Conservation (phyloP, 2,329 filamentous ascomycete species). For the Teratosphaeriaceae sp. region DNA sequence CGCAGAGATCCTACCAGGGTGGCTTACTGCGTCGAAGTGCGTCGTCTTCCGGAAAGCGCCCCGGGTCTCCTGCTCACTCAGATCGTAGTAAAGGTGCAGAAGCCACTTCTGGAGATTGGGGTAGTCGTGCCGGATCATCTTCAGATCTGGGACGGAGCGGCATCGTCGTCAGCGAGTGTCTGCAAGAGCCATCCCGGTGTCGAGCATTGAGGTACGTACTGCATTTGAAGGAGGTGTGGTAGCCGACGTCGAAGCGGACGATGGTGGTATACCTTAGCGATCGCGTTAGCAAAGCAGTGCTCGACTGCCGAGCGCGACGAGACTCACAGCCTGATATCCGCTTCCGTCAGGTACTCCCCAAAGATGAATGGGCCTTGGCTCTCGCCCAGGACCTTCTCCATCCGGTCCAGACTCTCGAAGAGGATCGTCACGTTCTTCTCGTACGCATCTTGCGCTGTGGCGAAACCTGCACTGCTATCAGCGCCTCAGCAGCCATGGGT, state of each 20-base stretch:
- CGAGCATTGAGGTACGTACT: too few species aligned
- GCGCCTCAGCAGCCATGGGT: neutral
- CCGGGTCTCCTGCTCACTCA: slow-evolving; percentile 32
- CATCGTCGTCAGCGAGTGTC: too few species aligned
- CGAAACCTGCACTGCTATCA: slow-evolving; percentile 58
- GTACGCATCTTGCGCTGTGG: slow-evolving; percentile 76
- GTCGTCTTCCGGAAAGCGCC: slow-evolving; percentile 41
- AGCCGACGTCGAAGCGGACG: slow-evolving; percentile 67
- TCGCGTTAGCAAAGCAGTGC: too few species aligned
- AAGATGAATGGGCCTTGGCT: slow-evolving; percentile 62
- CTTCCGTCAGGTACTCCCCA: slow-evolving; percentile 69
- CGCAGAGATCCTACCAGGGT: too few species aligned
- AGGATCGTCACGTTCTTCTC: slow-evolving; percentile 64
- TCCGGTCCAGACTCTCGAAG: slow-evolving; percentile 69
- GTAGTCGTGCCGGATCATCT: slow-evolving; percentile 57
- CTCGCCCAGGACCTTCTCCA: slow-evolving; percentile 61
- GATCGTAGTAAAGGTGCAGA: slow-evolving; percentile 42
- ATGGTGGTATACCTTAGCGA: slow-evolving; percentile 59
- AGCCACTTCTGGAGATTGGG: slow-evolving; percentile 42
- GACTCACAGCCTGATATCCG: slow-evolving; percentile 63
- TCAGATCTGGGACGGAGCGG: too few species aligned
- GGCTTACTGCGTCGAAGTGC: slow-evolving; percentile 30
- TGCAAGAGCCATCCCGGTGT: too few species aligned
- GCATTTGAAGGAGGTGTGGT: slow-evolving; percentile 81
- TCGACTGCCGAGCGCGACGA: too few species aligned